Percentiles rank a stretch among this genome's conserved stretches.
phyloP scores from a whole-genome alignment of 345 rosid genomes.

The Populus deltoides region DNA sequence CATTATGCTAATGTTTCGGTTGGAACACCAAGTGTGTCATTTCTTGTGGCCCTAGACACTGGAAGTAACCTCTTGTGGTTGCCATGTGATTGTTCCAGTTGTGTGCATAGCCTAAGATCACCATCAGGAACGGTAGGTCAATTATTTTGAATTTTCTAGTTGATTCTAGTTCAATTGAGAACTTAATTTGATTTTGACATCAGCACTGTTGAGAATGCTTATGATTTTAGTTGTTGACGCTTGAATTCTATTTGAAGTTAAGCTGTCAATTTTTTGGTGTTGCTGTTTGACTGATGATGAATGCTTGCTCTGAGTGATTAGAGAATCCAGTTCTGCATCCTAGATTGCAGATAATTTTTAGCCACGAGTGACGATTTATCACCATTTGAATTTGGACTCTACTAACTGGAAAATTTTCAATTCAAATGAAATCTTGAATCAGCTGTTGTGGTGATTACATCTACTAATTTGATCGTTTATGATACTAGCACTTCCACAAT shows the following conservation, averaged over 20 bases:
- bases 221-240: too few species aligned
- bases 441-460: background rate
- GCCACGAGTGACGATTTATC: too few species aligned
- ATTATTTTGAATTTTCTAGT: background rate
- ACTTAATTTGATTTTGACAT: too few species aligned
- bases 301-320: too few species aligned
- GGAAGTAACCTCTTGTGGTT: slow-evolving; percentile 96
- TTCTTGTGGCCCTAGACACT: slow-evolving; percentile 84
- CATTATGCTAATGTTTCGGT: slow-evolving; percentile 79
- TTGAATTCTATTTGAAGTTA: too few species aligned
- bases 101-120: slow-evolving; percentile 40
- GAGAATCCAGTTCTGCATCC: too few species aligned
- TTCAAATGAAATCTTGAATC: background rate
- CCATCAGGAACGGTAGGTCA: slow-evolving; percentile 42
- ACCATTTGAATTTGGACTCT: background rate
- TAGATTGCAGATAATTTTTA: too few species aligned
- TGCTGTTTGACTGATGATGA: too few species aligned
- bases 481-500: background rate
- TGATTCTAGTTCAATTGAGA: too few species aligned
- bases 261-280: too few species aligned
- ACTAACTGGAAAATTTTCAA: background rate
- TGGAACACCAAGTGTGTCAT: slow-evolving; percentile 70
- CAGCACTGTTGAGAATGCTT: too few species aligned
- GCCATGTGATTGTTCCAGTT: slow-evolving; percentile 76
- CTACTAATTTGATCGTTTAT: background rate